These are phyloP conservation scores for Cylindrodendrum hubeiense DNA, from an alignment of 2,329 filamentous ascomycete species.

Conservation along the genomic window DNA sequence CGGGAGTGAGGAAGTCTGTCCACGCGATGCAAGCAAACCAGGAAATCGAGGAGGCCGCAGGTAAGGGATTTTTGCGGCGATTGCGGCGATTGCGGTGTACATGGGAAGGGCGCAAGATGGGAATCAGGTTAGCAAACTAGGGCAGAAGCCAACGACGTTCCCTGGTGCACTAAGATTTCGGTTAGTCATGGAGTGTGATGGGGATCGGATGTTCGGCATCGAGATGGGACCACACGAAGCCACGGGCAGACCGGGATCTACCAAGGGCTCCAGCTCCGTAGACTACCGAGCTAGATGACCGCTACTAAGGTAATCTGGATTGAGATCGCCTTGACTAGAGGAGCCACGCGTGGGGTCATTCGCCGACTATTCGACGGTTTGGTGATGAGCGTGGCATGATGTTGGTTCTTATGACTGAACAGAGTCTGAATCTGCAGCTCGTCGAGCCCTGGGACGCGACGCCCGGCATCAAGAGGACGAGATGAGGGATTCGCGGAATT, in stretches of 20 bases:
- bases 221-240: constrained; percentile 28
- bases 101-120: background rate
- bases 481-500: too few species aligned
- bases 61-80: constrained; percentile 63
- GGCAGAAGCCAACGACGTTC: background rate
- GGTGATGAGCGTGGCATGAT: background rate
- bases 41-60: constrained; percentile 69
- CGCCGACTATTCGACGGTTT: background rate
- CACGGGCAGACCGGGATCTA: constrained; percentile 9
- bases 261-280: constrained; percentile 1
- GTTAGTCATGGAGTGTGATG: constrained; percentile 32
- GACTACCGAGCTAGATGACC: constrained; percentile 34
- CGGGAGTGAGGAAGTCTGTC: constrained; percentile 49
- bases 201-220: constrained; percentile 33
- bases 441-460: too few species aligned
- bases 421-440: too few species aligned
- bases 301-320: constrained; percentile 31
- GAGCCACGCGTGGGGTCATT: constrained; percentile 27
- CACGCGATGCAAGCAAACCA: constrained; percentile 66
- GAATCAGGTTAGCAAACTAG: background rate
- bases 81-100: constrained; percentile 55
- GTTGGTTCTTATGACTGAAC: too few species aligned
- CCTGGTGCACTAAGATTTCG: background rate
- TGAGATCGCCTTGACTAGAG: constrained; percentile 29
- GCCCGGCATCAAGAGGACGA: too few species aligned